Base-by-base conservation (phyloP, 2,329 filamentous ascomycete genomes). In the Salinomyces thailandicus region DNA sequence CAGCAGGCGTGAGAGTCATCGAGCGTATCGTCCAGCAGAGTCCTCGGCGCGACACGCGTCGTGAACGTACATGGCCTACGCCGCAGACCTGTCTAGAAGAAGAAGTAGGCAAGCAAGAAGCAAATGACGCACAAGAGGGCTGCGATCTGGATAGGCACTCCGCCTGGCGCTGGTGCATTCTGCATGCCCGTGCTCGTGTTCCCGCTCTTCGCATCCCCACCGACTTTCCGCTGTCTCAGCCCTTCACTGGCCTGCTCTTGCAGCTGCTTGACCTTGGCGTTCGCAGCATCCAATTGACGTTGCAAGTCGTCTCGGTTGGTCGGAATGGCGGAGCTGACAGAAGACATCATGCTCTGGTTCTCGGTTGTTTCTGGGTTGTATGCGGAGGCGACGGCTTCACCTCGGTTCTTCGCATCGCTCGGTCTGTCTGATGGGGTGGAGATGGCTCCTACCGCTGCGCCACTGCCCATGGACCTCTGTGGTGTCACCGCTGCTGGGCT, bases 41-140 rank as follows among this genome's bases (percentile, higher is more conserved):
- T n/a, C n/a, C n/a, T n/a, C n/a, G n/a, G n/a, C n/a, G n/a, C n/a
- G n/a, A n/a, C n/a, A n/a, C n/a, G n/a, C n/a, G n/a, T n/a, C n/a
- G n/a, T n/a, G n/a, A n/a, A n/a, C n/a, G n/a, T n/a, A n/a, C n/a
- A n/a, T n/a, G n/a, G n/a, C n/a, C n/a, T n/a, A n/a, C n/a, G n/a
- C n/a, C n/a, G n/a, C n/a, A n/a, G n/a, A 26, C 22, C n/a, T 26
- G 9, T n/a, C 4, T 26, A 98, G 64, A 98, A 98, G 69, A 98
- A 86, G 62, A 96, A 76, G 65, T 95, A 98, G 37, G 86, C 91
- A 51, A 96, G 73, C 56, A 98, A 64, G 67, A 98, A 98, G 68
- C 85, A 87, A 46, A 93, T 53, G 52, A 98, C 68, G 59, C 87
- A 95, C 29, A 98, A 67, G 15, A 77, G 68, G 15, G 91, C 89